Conservation (phyloP, 768 basidiomycete genomes). For the Xerocomellus amylosporus region DNA sequence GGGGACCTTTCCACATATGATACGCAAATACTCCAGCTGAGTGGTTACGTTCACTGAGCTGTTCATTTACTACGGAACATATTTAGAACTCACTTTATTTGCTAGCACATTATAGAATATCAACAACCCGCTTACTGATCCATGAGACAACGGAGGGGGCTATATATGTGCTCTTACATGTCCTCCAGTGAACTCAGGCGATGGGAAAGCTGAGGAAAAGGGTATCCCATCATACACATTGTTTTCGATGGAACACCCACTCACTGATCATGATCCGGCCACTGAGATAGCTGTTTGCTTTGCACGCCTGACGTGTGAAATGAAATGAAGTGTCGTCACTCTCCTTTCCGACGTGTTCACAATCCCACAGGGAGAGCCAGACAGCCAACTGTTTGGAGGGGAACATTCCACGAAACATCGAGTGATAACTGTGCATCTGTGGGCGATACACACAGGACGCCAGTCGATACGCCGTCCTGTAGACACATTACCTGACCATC, state of each 20-base stretch:
- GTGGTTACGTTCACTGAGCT: neutral
- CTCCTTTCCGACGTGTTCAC: neutral
- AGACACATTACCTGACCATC: neutral
- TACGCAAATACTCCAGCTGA: neutral
- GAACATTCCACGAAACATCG: no score
- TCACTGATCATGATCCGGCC: neutral
- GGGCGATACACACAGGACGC: neutral
- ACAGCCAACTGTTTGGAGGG: neutral
- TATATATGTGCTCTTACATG: neutral
- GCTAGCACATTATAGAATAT: no score
- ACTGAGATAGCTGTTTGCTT: no score
- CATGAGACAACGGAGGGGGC: neutral
- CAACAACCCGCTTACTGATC: neutral
- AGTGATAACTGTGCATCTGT: no score
- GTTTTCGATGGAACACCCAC: neutral
- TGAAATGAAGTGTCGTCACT: neutral
- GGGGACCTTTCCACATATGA: neutral
- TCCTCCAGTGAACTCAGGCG: no score
- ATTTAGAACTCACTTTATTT: neutral
- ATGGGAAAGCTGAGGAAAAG: neutral
- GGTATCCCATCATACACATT: no score
- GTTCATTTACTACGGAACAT: neutral
- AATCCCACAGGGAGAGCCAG: neutral
- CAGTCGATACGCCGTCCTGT: neutral
- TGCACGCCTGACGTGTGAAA: neutral